Conservation (phyloP, 352 stramenopile genomes). For the Pythium chondricola region DNA sequence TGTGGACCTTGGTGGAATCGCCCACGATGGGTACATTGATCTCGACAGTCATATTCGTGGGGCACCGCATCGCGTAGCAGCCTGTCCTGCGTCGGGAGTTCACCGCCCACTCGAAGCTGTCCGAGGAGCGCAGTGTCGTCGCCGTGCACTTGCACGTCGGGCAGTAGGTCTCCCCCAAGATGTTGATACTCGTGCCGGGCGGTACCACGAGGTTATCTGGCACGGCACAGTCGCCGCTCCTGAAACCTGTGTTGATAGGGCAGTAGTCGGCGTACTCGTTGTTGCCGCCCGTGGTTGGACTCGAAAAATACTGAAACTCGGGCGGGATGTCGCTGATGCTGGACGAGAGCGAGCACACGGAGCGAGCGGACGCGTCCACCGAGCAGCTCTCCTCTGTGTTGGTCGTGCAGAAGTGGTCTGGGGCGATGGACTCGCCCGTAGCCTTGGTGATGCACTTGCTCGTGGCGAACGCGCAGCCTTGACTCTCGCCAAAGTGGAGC, state of each 20-base stretch:
- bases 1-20: conserved; percentile 14
- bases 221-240: conserved; percentile 58
- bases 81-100: conserved; percentile 53
- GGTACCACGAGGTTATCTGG: conserved; percentile 44
- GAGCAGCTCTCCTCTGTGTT: conserved; percentile 62
- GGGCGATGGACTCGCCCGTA: conserved; percentile 32
- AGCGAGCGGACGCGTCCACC: conserved; percentile 61
- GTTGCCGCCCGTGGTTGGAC: conserved; percentile 40
- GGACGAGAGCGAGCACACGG: conserved; percentile 47
- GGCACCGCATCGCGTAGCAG: conserved; percentile 73
- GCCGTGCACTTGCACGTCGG: conserved; percentile 63
- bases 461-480: conserved; percentile 57
- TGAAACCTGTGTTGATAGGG: conserved; percentile 68
- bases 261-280: conserved; percentile 75
- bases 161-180: conserved; percentile 73
- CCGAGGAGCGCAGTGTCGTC: conserved; percentile 51
- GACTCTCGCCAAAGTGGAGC: conserved; percentile 60
- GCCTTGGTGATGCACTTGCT: conserved; percentile 60
- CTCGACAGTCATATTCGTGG: conserved; percentile 28
- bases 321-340: conserved; percentile 32
- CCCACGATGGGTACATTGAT: conserved; percentile 28
- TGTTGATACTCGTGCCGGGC: conserved; percentile 50
- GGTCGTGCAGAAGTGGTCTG: conserved; percentile 62
- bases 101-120: conserved; percentile 57
- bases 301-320: conserved; percentile 57